Evolutionary conservation across 2,329 filamentous ascomycete species (phyloP), one percentile per base, ranked within the genome.

Genomic region (Aschersonia sp.): DNA sequence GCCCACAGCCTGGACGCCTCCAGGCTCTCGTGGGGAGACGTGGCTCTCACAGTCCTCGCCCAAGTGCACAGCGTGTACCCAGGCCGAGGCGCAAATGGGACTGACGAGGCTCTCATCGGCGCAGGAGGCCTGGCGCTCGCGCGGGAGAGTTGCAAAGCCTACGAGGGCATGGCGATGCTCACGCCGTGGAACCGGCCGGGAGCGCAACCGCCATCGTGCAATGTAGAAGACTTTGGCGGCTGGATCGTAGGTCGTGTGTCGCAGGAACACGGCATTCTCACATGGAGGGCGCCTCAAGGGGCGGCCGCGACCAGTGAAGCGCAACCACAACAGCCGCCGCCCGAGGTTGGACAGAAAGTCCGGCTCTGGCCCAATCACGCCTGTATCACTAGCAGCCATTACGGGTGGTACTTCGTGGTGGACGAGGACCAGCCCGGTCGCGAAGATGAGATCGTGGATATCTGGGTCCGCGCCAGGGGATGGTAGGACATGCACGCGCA

Each of bases 301-400:
- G 35, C 2, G 3, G 35, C 35, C 12, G 12, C 4, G 7, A 38
- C 3, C 35, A 38, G 35, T 12, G 7, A 38, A 3, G 7, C 35
- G 35, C 35, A 38, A 12, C 12, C 35, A 12, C 4, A 4, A 12
- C 7, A 3, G 35, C 35, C 12, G 35, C 35, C 2, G 35, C 3
- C 12, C 0, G 61, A 68, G 9, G 67, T 86, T 32, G 85, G 85
- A 0, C 75, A 87, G 58, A 78, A 78, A 56, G 64, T 89, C 30
- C 70, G 78, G 49, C 67, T 91, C 5, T 89, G 82, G 79, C 85
- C 85, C 0, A 91, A 91, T 56, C 86, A 92, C 65, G 79, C 85
- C 38, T 92, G 86, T 60, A 82, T 91, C 54, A 77, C 85, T 1
- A 81, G 83, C 0, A 80, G 80, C 0, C 76, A 77, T 31, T 85